Conservation (phyloP, 345 rosid genomes). For the Sapria himalayana region DNA sequence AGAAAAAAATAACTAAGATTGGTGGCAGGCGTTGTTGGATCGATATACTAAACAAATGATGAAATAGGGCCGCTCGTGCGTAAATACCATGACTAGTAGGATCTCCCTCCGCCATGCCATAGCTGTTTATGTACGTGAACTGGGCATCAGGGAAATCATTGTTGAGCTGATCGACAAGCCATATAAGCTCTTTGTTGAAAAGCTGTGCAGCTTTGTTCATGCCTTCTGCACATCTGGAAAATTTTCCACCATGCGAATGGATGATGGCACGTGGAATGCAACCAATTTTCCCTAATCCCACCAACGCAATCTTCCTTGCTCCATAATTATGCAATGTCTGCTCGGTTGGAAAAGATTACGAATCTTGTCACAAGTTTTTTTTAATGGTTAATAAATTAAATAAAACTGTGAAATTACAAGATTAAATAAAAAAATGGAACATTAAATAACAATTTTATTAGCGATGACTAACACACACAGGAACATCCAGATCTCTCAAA, state of each 20-base stretch:
- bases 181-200: slow-evolving; percentile 48
- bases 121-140: slow-evolving; percentile 44
- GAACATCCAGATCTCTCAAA: no score
- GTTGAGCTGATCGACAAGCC: slow-evolving; percentile 51
- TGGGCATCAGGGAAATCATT: slow-evolving; percentile 26
- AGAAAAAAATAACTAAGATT: not conserved
- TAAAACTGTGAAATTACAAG: no score
- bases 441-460: no score
- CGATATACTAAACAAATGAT: slow-evolving; percentile 2
- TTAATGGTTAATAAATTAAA: no score
- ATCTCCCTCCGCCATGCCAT: slow-evolving; percentile 37
- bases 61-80: no score
- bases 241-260: slow-evolving; percentile 34
- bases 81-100: no score
- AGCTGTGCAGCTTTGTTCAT: slow-evolving; percentile 46
- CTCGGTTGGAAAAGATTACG: no score
- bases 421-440: no score
- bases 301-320: slow-evolving; percentile 60
- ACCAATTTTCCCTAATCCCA: slow-evolving; percentile 68
- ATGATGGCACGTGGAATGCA: slow-evolving; percentile 74
- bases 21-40: not conserved
- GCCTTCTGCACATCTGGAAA: slow-evolving; percentile 29
- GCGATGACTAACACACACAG: no score
- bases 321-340: slow-evolving; percentile 50
- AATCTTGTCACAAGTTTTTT: no score